Base-by-base conservation (phyloP, 148 eudicot species). In the Limonium bicolor region DNA sequence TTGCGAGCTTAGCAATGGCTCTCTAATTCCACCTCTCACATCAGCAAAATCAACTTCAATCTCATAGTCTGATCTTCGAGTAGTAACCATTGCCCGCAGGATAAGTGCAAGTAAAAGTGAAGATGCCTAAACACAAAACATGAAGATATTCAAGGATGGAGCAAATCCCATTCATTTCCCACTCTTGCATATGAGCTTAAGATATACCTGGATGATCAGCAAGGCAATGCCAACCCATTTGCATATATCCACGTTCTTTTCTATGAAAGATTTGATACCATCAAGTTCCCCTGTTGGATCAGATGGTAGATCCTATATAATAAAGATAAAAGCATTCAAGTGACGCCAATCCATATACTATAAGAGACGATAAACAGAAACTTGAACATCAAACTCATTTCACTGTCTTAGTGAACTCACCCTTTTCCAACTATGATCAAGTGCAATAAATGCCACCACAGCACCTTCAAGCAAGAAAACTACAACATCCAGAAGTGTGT, bases 231-330 rank as follows among this genome's bases (percentile, higher is more conserved):
- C 85, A 33, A 79, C 61, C 88, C 74, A 79, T 55, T 50, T 51
- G 66, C 70, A 79, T 55, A 84, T 37, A 55, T 76, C 85, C 28
- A 44, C 56, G 33, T 84, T 76, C 49, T 67, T 64, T 59, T 76
- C 57, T 38, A 79, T 33, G 38, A 84, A 84, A 49, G 46, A 24
- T 29, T 59, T 71, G 9, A 84, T 32, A 31, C 50, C 61, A 39
- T 65, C 72, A 53, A 84, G 72, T 63, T 71, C 84, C 41, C 88
- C 94, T 38, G 94, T 84, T 53, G 81, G 72, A 39, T 84, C 94
- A 41, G 13, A 28, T 43, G 94, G 94, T 60, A 84, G 68, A 73
- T 70, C 85, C 94, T 84, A 55, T 28, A 58, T 24, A 57, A 36
- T n/a, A 39, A 30, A 43, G 36, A 32, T 20, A 25, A n/a, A 51